phyloP scores from a whole-genome alignment of 75 land plant genomes.

The Cupressus sempervirens region DNA sequence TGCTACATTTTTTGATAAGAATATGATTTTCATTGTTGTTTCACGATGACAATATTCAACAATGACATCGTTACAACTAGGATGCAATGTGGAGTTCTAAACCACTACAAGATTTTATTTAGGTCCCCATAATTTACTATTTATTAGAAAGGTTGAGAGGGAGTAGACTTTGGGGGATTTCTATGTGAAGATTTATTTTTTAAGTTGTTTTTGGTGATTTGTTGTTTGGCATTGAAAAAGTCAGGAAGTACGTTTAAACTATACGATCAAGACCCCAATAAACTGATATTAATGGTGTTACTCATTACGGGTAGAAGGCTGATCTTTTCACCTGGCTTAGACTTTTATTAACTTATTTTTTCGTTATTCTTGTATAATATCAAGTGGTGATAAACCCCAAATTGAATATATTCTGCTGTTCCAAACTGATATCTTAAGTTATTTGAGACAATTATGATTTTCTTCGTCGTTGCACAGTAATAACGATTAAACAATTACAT shows the following conservation, averaged over 20 bases:
- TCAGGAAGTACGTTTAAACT: too few species aligned
- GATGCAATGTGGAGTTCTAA: background rate
- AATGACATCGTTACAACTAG: background rate
- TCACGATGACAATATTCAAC: background rate
- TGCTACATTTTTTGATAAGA: background rate
- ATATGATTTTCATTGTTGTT: background rate
- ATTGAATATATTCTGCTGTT: background rate
- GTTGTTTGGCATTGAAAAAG: too few species aligned
- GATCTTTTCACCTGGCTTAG: background rate
- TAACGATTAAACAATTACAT: background rate
- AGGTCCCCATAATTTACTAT: background rate
- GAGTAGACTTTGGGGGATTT: too few species aligned
- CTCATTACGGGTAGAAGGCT: background rate
- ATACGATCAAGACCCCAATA: too few species aligned
- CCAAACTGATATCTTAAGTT: background rate
- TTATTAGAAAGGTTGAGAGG: too few species aligned
- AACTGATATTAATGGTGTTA: background rate
- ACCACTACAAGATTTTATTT: background rate
- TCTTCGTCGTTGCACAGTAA: background rate
- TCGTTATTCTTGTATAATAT: background rate
- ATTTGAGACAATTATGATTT: background rate
- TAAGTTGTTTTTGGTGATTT: too few species aligned
- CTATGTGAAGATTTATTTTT: too few species aligned
- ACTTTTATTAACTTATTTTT: background rate
- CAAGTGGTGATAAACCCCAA: background rate